Evolutionary conservation across 805 yeast genomes (phyloP).

Genomic region (Candida nitratophila): DNA sequence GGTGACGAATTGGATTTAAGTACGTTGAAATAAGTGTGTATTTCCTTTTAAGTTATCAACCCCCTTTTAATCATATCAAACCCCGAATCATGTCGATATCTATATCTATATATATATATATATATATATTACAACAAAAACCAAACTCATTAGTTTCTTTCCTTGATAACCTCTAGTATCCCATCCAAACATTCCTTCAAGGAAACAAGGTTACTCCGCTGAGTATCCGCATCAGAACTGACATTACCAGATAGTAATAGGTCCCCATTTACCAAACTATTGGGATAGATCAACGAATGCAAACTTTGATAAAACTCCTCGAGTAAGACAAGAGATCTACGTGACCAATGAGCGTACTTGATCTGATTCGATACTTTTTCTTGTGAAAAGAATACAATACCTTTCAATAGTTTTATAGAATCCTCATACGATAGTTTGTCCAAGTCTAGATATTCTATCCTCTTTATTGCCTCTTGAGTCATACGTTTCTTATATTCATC

Average conservation of each 20-base stretch:
- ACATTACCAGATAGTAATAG: not conserved
- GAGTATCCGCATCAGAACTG: not conserved
- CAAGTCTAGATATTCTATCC: not conserved
- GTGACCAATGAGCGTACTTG: not conserved
- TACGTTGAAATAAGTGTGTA: slow-evolving; percentile 16
- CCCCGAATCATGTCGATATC: too few relatives aligned
- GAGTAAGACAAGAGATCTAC: not conserved
- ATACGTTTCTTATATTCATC: not conserved
- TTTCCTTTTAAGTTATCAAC: too few relatives aligned
- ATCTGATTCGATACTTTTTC: not conserved
- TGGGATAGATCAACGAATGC: not conserved
- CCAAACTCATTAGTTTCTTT: too few relatives aligned
- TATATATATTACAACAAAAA: too few relatives aligned
- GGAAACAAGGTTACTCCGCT: not conserved
- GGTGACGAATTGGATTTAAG: slow-evolving; percentile 25
- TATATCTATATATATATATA: too few relatives aligned
- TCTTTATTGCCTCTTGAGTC: not conserved
- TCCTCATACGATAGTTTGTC: not conserved
- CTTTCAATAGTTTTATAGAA: not conserved
- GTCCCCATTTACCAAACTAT: too few relatives aligned
- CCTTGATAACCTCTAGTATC: not conserved
- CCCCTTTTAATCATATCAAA: too few relatives aligned
- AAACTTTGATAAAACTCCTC: not conserved
- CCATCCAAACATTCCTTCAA: not conserved
- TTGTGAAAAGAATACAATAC: not conserved